Conservation (phyloP, 2,329 filamentous ascomycete species). For the Monosporascus sp. region DNA sequence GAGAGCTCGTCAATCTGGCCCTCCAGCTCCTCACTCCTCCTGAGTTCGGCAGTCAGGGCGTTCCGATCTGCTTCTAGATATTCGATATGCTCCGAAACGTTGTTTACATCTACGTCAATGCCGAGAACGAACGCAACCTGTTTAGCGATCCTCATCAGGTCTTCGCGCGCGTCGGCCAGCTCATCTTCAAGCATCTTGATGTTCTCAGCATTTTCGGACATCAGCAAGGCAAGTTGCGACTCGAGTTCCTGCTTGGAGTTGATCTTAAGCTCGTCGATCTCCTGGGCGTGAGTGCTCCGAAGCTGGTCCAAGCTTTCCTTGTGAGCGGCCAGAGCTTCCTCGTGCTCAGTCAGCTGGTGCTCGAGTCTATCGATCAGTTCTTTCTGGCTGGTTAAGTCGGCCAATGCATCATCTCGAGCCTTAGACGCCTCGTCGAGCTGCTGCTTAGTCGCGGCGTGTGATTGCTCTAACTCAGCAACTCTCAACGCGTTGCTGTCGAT, state of each 20-base stretch:
- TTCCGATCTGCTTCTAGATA: conserved; percentile 54
- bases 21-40: conserved; percentile 53
- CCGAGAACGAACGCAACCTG: conserved; percentile 57
- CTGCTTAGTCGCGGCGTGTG: conserved; percentile 59
- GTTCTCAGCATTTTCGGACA: conserved; percentile 54
- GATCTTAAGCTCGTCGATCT: conserved; percentile 43
- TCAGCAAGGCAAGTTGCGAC: conserved; percentile 51
- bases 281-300: conserved; percentile 43
- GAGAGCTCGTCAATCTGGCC: conserved; percentile 50
- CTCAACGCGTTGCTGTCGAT: conserved; percentile 64
- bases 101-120: conserved; percentile 61
- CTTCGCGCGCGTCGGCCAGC: conserved; percentile 59
- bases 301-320: conserved; percentile 46
- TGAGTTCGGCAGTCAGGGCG: conserved; percentile 53
- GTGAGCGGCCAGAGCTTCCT: conserved; percentile 49
- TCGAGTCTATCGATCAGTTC: conserved; percentile 49
- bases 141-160: conserved; percentile 58
- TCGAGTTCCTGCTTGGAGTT: conserved; percentile 52
- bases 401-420: conserved; percentile 46
- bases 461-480: conserved; percentile 68
- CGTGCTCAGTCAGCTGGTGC: conserved; percentile 54
- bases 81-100: conserved; percentile 57
- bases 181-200: conserved; percentile 54
- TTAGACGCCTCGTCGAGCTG: conserved; percentile 63
- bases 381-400: conserved; percentile 40